phyloP scores from a whole-genome alignment of 352 stramenopile species.

The Pythium monospermum region DNA sequence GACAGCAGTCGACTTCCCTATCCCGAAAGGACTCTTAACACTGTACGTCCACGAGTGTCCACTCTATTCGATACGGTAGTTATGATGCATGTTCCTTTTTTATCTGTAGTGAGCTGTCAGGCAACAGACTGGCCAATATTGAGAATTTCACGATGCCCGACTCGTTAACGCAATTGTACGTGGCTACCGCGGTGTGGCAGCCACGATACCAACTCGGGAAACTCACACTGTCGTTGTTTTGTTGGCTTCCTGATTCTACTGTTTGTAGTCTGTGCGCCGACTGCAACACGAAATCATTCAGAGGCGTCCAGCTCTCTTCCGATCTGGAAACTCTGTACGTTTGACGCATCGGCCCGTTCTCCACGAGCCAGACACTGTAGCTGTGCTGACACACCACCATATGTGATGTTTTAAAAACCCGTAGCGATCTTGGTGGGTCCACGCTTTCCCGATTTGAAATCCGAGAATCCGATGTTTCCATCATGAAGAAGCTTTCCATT shows the following conservation, averaged over 20 bases:
- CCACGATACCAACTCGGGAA: neutral
- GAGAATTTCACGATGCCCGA: constrained; percentile 15
- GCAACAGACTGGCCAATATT: constrained; percentile 4
- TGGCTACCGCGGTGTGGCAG: neutral
- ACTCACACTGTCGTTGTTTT: neutral
- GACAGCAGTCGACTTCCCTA: neutral
- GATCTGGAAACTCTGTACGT: constrained; percentile 12
- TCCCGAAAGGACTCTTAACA: constrained; percentile 2
- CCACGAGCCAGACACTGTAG: neutral
- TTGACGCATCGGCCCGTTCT: neutral
- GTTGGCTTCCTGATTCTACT: neutral
- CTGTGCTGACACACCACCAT: neutral
- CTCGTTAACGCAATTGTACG: constrained; percentile 5
- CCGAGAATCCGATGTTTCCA: no score
- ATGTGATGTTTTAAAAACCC: neutral
- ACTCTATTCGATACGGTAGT: neutral
- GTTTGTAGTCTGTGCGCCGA: constrained; percentile 3
- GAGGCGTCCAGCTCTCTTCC: constrained; percentile 14
- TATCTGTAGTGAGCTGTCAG: constrained; percentile 1
- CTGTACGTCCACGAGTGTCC: constrained; percentile 1
- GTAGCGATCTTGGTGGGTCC: neutral
- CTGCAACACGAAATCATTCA: constrained; percentile 6
- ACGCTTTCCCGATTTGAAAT: neutral
- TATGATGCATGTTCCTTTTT: neutral
- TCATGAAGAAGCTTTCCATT: no score